Percentiles rank a stretch among this genome's conserved stretches.
Conservation (phyloP, 441 rosid species). For the Erodium trifolium region DNA sequence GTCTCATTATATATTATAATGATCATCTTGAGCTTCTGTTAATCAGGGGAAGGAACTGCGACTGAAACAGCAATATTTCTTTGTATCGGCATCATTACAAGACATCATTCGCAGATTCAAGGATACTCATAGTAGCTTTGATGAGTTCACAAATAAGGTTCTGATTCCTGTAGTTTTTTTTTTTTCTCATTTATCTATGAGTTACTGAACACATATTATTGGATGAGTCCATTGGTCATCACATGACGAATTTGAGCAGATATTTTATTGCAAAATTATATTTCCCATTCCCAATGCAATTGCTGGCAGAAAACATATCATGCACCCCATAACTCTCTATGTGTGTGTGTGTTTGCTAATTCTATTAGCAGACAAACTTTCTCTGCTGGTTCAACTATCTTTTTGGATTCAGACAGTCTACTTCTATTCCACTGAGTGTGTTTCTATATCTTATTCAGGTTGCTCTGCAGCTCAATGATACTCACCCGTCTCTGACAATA, state of each 20-base stretch:
- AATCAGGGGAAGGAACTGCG: conserved; percentile 52
- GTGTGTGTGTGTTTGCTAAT: too few species aligned
- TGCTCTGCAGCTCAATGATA: conserved; percentile 52
- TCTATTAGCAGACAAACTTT: too few species aligned
- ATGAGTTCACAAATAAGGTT: conserved; percentile 46
- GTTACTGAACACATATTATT: neutral
- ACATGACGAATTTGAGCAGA: too few species aligned
- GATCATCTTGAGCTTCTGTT: conserved; percentile 14
- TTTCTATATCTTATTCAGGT: conserved; percentile 28
- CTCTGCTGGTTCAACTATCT: too few species aligned
- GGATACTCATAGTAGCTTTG: conserved; percentile 36
- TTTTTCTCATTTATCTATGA: neutral
- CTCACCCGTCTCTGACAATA: conserved; percentile 48
- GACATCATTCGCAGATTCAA: conserved; percentile 51
- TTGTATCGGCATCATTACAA: conserved; percentile 47
- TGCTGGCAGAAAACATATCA: neutral
- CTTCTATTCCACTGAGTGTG: conserved; percentile 4
- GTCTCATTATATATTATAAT: neutral
- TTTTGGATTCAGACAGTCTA: too few species aligned
- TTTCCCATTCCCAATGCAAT: too few species aligned
- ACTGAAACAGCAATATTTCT: conserved; percentile 49
- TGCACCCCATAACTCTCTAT: neutral
- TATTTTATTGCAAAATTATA: too few species aligned
- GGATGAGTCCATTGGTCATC: too few species aligned
- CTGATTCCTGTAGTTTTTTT: neutral